Percentiles rank a stretch among this genome's conserved stretches.
phyloP scores from a whole-genome alignment of 345 rosid species.

The Melaleuca alternifolia region DNA sequence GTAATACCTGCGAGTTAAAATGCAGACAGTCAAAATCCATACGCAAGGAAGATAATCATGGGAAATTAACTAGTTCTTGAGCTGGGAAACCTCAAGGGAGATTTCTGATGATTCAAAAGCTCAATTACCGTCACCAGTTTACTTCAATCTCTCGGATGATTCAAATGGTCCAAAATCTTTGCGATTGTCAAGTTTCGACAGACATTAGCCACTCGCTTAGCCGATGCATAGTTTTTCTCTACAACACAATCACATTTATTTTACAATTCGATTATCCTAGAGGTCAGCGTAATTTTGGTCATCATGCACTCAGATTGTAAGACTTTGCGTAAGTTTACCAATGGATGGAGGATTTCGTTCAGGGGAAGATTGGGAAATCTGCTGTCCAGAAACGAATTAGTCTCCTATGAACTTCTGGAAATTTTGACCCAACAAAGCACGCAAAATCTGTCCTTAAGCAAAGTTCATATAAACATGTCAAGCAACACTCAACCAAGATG shows the following conservation, averaged over 20 bases:
- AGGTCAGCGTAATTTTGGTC: not conserved
- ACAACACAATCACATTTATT: not conserved
- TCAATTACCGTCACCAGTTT: not conserved
- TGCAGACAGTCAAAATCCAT: not conserved
- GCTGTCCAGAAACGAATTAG: not conserved
- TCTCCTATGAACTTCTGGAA: not conserved
- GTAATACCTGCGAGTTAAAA: not conserved
- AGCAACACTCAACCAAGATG: not conserved
- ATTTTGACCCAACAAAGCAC: not conserved
- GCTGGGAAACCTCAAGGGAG: not conserved
- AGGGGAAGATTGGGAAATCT: not conserved
- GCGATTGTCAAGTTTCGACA: not conserved
- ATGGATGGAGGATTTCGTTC: not conserved
- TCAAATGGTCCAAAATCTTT: conserved; percentile 51
- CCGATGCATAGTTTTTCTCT: not conserved
- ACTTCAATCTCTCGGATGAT: not conserved
- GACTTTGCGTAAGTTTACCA: not conserved
- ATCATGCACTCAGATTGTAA: not conserved
- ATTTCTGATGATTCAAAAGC: not conserved
- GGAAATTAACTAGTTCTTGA: conserved; percentile 25
- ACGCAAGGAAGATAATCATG: not conserved
- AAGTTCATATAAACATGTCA: not conserved
- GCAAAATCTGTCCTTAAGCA: not conserved
- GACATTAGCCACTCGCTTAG: not conserved
- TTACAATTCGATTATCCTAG: not conserved